Conservation (phyloP, 306 rosid genomes). For the Dryas octopetala region DNA sequence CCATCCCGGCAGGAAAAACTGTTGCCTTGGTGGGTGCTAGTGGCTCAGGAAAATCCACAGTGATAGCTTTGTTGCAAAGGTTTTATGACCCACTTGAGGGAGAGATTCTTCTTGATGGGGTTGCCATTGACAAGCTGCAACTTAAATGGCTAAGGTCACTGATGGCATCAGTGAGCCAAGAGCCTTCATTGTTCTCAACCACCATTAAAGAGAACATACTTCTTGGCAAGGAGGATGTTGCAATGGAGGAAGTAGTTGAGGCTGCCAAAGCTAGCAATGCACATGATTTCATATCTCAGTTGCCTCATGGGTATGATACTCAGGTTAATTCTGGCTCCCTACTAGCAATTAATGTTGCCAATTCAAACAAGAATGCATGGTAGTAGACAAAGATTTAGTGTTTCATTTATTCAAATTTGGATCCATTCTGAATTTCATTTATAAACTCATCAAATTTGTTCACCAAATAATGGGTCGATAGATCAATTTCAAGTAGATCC, state of each 20-base stretch:
- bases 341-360: background rate
- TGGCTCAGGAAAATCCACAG: conserved; percentile 23
- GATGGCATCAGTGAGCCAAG: conserved; percentile 34
- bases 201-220: conserved; percentile 27
- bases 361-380: background rate
- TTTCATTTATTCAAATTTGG: no score
- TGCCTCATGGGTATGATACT: conserved; percentile 32
- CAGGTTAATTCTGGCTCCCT: conserved; percentile 17
- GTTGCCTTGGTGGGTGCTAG: conserved; percentile 26
- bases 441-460: no score
- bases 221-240: conserved; percentile 25
- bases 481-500: no score
- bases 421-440: no score
- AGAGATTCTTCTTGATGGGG: conserved; percentile 22
- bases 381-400: no score
- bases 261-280: conserved; percentile 29
- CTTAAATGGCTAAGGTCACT: conserved; percentile 32
- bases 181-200: conserved; percentile 30
- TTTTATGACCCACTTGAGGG: conserved; percentile 30
- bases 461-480: no score
- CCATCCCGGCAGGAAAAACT: conserved; percentile 16
- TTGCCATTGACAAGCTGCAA: conserved; percentile 21
- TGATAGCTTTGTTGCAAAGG: conserved; percentile 13
- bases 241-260: conserved; percentile 18
- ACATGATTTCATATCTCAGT: conserved; percentile 18